Evolutionary conservation across 2,329 filamentous ascomycete species (phyloP).

Genomic region (Alternaria conjuncta): DNA sequence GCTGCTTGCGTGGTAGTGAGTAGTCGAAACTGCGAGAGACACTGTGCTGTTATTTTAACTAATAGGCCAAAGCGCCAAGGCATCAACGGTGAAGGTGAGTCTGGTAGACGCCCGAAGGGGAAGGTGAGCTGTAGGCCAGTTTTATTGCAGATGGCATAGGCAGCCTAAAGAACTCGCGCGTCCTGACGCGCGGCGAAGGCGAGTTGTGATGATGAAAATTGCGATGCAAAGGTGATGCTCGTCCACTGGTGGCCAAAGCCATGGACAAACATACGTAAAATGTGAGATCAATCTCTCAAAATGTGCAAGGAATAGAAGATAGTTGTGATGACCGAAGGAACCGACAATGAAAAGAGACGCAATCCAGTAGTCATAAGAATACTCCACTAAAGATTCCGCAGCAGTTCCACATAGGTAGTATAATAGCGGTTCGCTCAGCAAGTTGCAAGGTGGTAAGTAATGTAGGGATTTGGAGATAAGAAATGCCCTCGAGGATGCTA

Average conservation of each 20-base stretch:
- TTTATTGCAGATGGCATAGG: not conserved
- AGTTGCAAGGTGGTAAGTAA: not conserved
- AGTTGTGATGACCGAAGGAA: not conserved
- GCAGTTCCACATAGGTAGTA: not conserved
- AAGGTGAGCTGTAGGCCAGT: not conserved
- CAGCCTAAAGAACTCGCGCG: not conserved
- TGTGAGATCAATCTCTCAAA: not conserved
- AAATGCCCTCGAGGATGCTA: slow-evolving; percentile 6
- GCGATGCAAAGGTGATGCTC: not conserved
- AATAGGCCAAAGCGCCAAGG: not conserved
- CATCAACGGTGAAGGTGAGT: slow-evolving; percentile 6
- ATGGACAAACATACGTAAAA: not conserved
- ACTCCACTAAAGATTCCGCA: not conserved
- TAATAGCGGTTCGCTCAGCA: not conserved
- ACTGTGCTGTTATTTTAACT: not conserved
- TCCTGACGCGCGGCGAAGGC: not conserved
- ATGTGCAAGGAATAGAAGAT: not conserved
- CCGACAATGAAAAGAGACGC: not conserved
- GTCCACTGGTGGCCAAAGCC: not conserved
- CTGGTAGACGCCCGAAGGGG: not conserved
- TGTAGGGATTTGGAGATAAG: not conserved
- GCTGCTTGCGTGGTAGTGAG: not conserved
- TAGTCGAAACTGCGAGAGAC: not conserved
- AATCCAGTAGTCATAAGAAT: not conserved
- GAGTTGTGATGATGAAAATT: not conserved